These are phyloP conservation scores for Penicillium sp. DNA, from an alignment of 2,329 filamentous ascomycete species.

Conservation along the genomic window DNA sequence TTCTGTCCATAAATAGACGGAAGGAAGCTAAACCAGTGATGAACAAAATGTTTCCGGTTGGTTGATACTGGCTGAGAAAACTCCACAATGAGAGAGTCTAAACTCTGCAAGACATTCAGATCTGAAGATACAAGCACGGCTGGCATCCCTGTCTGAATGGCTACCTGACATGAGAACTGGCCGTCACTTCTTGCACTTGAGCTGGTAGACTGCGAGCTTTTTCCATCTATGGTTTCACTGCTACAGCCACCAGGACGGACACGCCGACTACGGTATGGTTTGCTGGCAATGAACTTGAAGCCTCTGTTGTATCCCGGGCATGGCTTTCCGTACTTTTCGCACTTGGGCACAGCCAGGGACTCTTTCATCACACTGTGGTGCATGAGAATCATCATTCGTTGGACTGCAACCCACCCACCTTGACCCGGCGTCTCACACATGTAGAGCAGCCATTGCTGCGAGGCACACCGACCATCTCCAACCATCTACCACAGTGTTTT, in stretches of 20 bases:
- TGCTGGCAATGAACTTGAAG: constrained; percentile 35
- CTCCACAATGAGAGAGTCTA: constrained; percentile 22
- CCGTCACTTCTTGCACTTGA: not conserved
- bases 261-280: constrained; percentile 24
- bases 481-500: not conserved
- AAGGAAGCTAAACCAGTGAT: constrained; percentile 25
- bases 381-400: not conserved
- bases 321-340: constrained; percentile 30
- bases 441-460: constrained; percentile 26
- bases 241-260: not conserved
- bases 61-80: constrained; percentile 19
- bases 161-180: not conserved
- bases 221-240: not conserved
- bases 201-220: not conserved
- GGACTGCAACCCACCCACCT: constrained; percentile 13
- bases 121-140: constrained; percentile 5
- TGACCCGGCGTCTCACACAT: constrained; percentile 29
- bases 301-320: constrained; percentile 34
- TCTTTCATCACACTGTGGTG: constrained; percentile 33
- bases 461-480: constrained; percentile 23
- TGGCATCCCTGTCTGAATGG: constrained; percentile 1
- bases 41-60: constrained; percentile 15
- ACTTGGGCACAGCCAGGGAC: constrained; percentile 30
- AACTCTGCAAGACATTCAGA: constrained; percentile 23
- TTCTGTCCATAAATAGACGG: constrained; percentile 26